Evolutionary conservation across 352 stramenopile genomes (phyloP).

Genomic region (Phytophthora vignae): DNA sequence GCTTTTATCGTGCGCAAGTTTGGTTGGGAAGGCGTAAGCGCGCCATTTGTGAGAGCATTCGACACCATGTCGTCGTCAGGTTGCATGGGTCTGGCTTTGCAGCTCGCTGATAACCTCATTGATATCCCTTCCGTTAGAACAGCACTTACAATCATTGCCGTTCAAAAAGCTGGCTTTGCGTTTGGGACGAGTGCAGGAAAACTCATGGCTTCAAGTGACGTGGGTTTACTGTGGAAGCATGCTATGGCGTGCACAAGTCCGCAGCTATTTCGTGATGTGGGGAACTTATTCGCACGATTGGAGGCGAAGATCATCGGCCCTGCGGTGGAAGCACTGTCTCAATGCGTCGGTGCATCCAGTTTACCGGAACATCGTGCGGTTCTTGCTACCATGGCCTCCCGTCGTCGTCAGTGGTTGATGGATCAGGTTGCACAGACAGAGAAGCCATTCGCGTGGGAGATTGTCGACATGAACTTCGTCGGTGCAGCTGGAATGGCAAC

Average conservation of each 20-base stretch:
- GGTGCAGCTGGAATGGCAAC: slow-evolving; percentile 5
- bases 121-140: background rate
- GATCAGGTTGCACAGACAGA: slow-evolving; percentile 8
- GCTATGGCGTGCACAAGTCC: slow-evolving; percentile 5
- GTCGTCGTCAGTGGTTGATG: slow-evolving; percentile 16
- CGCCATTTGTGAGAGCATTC: background rate
- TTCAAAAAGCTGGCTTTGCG: slow-evolving; percentile 11
- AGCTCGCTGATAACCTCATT: background rate
- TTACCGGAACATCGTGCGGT: slow-evolving; percentile 1
- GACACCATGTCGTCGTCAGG: background rate
- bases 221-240: slow-evolving; percentile 24
- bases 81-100: slow-evolving; percentile 3
- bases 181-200: slow-evolving; percentile 3
- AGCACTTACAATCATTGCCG: slow-evolving; percentile 1
- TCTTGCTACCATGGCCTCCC: slow-evolving; percentile 1
- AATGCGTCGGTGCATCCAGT: slow-evolving; percentile 1
- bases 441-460: slow-evolving; percentile 14
- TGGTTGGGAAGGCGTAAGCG: slow-evolving; percentile 4
- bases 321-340: slow-evolving; percentile 7
- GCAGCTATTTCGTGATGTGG: slow-evolving; percentile 16
- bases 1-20: slow-evolving; percentile 15
- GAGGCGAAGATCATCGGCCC: slow-evolving; percentile 6
- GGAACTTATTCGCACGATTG: slow-evolving; percentile 5
- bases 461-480: slow-evolving; percentile 16
- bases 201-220: slow-evolving; percentile 2